Evolutionary conservation across 2,329 filamentous ascomycete genomes (phyloP).

Genomic region (Sporothrix luriei): DNA sequence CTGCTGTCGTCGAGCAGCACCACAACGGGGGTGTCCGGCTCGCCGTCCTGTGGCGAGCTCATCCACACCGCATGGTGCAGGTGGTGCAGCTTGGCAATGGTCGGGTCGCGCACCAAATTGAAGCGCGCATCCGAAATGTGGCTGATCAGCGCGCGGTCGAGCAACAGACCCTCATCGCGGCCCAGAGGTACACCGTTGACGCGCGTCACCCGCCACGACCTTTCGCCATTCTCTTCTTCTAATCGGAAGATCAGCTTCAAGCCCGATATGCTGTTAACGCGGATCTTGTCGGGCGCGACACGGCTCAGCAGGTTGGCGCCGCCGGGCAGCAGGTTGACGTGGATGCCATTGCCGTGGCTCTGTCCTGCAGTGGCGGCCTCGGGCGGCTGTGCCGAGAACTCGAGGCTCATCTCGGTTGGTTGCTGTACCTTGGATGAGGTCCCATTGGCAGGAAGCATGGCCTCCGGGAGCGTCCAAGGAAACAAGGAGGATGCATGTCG

Average conservation of each 20-base stretch:
- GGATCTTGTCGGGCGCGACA: constrained; percentile 50
- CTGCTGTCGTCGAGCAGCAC: constrained; percentile 31
- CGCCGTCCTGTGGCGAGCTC: constrained; percentile 40
- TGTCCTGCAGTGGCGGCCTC: constrained; percentile 40
- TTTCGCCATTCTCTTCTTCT: constrained; percentile 54
- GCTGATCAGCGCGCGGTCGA: constrained; percentile 74
- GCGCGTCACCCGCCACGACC: constrained; percentile 71
- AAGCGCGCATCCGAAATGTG: constrained; percentile 83
- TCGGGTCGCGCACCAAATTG: constrained; percentile 71
- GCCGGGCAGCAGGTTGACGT: constrained; percentile 29
- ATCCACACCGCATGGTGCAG: constrained; percentile 70
- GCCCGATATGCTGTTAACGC: constrained; percentile 57
- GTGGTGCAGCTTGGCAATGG: constrained; percentile 44
- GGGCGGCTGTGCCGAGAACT: constrained; percentile 59
- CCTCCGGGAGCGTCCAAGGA: constrained; percentile 85
- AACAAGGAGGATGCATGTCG: constrained; percentile 68
- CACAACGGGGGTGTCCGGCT: constrained; percentile 26
- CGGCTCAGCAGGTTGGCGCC: constrained; percentile 51
- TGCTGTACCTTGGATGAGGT: constrained; percentile 73
- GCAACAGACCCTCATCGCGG: constrained; percentile 82
- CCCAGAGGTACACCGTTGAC: constrained; percentile 81
- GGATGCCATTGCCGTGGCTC: not conserved
- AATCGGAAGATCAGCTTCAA: constrained; percentile 68
- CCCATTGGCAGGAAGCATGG: constrained; percentile 74
- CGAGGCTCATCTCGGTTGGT: constrained; percentile 69